These are phyloP conservation scores for Salvia sclarea DNA, from an alignment of 305 asterid species.

Conservation along the genomic window DNA sequence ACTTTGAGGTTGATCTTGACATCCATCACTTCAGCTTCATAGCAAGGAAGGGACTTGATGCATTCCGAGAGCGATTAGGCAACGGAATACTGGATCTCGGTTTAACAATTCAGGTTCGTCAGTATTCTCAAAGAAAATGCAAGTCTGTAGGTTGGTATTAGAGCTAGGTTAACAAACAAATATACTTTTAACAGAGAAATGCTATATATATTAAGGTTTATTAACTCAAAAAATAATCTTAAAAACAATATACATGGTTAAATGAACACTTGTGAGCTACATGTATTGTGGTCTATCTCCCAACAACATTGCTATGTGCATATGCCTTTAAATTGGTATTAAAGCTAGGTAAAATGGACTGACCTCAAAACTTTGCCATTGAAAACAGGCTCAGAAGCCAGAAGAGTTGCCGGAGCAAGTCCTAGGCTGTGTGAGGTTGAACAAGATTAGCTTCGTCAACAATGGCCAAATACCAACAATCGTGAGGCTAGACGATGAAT, in stretches of 20 bases:
- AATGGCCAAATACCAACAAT: constrained; percentile 80
- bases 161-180: no score
- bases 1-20: constrained; percentile 57
- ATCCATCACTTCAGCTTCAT: constrained; percentile 62
- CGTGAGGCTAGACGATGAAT: constrained; percentile 59
- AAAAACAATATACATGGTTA: not conserved
- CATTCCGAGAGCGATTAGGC: constrained; percentile 50
- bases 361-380: not conserved
- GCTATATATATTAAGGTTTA: not conserved
- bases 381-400: constrained; percentile 74
- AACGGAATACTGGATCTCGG: constrained; percentile 56
- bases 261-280: not conserved
- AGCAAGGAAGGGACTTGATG: constrained; percentile 60
- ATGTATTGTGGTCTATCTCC: no score
- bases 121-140: no score
- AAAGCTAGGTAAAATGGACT: not conserved
- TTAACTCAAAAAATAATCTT: not conserved
- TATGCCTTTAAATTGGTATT: not conserved
- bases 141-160: no score
- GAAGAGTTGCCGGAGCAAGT: constrained; percentile 65
- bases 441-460: constrained; percentile 59
- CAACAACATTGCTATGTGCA: not conserved
- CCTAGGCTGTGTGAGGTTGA: constrained; percentile 55
- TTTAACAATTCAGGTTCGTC: constrained; percentile 53
- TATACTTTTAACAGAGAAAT: not conserved